These are phyloP conservation scores for Leptographium radiaticola DNA, from an alignment of 2,329 filamentous ascomycete genomes.

Conservation along the genomic window DNA sequence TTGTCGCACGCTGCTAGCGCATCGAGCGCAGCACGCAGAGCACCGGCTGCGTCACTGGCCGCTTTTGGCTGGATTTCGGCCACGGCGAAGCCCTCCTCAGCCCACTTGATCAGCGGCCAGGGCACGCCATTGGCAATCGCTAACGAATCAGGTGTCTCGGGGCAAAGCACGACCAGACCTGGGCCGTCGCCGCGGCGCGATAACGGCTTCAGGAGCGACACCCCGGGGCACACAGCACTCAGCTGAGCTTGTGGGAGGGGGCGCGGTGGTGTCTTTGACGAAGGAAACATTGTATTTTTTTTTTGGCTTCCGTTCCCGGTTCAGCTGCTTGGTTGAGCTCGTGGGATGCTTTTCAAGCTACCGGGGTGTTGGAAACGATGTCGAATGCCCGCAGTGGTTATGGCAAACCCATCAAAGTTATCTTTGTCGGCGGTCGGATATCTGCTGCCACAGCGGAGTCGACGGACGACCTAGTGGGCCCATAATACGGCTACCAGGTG, in stretches of 20 bases:
- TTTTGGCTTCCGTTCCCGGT: neutral
- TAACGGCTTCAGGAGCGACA: conserved; percentile 4
- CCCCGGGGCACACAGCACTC: neutral
- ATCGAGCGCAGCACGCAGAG: conserved; percentile 4
- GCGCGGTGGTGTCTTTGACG: neutral
- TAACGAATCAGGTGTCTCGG: neutral
- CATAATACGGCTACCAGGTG: too few relatives aligned
- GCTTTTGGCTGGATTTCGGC: conserved; percentile 32
- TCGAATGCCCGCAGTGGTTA: too few relatives aligned
- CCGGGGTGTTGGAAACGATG: too few relatives aligned
- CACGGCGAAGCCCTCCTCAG: conserved; percentile 55
- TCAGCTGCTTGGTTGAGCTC: neutral
- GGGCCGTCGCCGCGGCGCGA: conserved; percentile 2
- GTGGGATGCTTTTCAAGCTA: too few relatives aligned
- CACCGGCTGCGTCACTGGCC: conserved; percentile 20
- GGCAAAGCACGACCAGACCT: conserved; percentile 2
- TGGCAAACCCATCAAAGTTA: too few relatives aligned
- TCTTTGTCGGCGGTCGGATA: too few relatives aligned
- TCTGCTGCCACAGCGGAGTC: too few relatives aligned
- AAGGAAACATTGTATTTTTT: neutral
- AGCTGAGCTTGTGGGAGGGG: neutral
- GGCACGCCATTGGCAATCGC: conserved; percentile 6
- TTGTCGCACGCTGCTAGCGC: conserved; percentile 19
- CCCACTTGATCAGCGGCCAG: conserved; percentile 49
- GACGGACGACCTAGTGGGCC: too few relatives aligned